Evolutionary conservation across 2,329 filamentous ascomycete species (phyloP).

Genomic region (Leptodontidium sp.): DNA sequence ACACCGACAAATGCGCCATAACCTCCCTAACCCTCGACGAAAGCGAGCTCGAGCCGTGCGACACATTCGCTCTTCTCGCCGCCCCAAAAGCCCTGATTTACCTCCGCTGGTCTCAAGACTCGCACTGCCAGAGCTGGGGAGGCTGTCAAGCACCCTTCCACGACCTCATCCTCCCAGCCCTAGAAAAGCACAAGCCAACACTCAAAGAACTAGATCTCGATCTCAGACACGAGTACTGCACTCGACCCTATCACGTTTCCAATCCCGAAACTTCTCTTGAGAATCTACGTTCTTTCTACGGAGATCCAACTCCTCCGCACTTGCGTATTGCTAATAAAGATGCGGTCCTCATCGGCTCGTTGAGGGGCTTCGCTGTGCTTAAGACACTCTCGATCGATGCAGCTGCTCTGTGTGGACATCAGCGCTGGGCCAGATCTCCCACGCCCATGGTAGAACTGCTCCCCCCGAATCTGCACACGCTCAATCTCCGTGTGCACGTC

Average conservation of each 20-base stretch:
- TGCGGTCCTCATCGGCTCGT: slow-evolving; percentile 27
- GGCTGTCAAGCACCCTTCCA: slow-evolving; percentile 24
- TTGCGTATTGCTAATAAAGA: not conserved
- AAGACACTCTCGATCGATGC: slow-evolving; percentile 29
- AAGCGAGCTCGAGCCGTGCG: slow-evolving; percentile 16
- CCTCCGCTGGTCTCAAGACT: slow-evolving; percentile 25
- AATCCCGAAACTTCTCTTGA: slow-evolving; percentile 21
- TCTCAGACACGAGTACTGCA: slow-evolving; percentile 22
- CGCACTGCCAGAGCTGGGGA: not conserved
- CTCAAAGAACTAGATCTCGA: slow-evolving; percentile 27
- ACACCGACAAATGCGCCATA: slow-evolving; percentile 22
- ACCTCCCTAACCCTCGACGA: slow-evolving; percentile 29
- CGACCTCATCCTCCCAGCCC: slow-evolving; percentile 12
- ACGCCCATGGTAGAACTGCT: slow-evolving; percentile 23
- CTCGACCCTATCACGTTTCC: not conserved
- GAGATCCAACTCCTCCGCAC: not conserved
- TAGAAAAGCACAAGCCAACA: slow-evolving; percentile 20
- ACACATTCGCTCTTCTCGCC: slow-evolving; percentile 17
- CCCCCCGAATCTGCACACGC: slow-evolving; percentile 17
- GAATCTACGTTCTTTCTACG: not conserved
- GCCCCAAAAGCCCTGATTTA: slow-evolving; percentile 23
- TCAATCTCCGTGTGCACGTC: slow-evolving; percentile 18
- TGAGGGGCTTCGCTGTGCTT: slow-evolving; percentile 22
- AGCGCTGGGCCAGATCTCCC: slow-evolving; percentile 20
- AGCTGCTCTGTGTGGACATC: slow-evolving; percentile 28